Evolutionary conservation across 805 yeast species (phyloP), one percentile per base, ranked within the genome.

Genomic region (Ogataea neopini): DNA sequence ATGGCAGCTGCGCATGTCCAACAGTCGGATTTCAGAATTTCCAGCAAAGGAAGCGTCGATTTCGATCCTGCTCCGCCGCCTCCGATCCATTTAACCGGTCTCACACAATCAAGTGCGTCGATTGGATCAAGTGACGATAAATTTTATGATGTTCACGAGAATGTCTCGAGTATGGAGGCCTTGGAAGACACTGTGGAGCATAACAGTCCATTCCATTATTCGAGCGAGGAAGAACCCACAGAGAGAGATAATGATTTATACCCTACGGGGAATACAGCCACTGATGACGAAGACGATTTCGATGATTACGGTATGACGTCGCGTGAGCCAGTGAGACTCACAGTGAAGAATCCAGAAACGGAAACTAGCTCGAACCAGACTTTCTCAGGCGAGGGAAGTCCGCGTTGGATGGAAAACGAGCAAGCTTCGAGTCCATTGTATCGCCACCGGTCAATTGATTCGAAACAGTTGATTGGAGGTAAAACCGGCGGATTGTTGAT

Each of bases 61-160:
- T 40, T 23, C 8, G 30, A 29, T 8, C 30, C 34, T 40, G 37
- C 37, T 26, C 40, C 43, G 15, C 42, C 48, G 15, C 48, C 51
- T 2, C 29, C 45, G 6, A 29, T 36, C 18, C 44, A 40, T 10
- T 15, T 40, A 20, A 22, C 22, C 8, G 33, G 32, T 9, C n/a
- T 30, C 7, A 29, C 13, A 14, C 38, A 22, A 3, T 37, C 42
- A 4, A 32, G 32, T 23, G 26, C 33, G 3, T 44, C 47, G n/a
- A 30, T 37, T 13, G 47, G 30, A 28, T 44, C 47, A 4, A 19
- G 34, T 5, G 41, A 43, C 7, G 47, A 44, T 17, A 44, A 32
- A 6, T 50, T 42, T 25, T 54, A 45, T 43, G 58, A 54, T 34
- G 55, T 51, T 13, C 51, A 45, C 34, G 54, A 50, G n/a, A 44